Evolutionary conservation across 78 protist genomes (phyloP).

Genomic region (Dictyostelium intermedium): DNA sequence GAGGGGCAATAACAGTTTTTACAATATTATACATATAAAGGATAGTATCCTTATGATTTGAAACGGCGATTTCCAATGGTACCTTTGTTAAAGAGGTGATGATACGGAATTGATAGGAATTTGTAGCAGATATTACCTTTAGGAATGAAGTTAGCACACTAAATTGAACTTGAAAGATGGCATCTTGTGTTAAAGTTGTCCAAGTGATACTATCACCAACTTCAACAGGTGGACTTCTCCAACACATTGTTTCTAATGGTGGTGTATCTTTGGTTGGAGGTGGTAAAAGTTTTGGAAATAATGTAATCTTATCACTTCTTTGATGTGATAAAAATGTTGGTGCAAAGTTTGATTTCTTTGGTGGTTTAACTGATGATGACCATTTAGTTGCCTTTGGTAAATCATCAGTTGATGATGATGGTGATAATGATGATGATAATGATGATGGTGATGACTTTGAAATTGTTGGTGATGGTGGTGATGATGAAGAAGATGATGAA

Average conservation of each 20-base stretch:
- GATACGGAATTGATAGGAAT: slow-evolving; percentile 35
- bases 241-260: slow-evolving; percentile 13
- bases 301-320: slow-evolving; percentile 13
- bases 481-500: neutral
- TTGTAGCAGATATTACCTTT: slow-evolving; percentile 5
- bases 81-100: neutral
- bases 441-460: neutral
- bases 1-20: slow-evolving; percentile 41
- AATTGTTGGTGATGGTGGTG: neutral
- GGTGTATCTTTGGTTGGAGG: slow-evolving; percentile 32
- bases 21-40: slow-evolving; percentile 52
- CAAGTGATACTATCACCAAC: slow-evolving; percentile 21
- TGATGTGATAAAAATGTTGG: slow-evolving; percentile 53
- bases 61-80: slow-evolving; percentile 40
- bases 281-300: slow-evolving; percentile 57
- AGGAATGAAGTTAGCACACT: slow-evolving; percentile 32
- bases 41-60: slow-evolving; percentile 40
- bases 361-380: slow-evolving; percentile 1
- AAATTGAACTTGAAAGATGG: slow-evolving; percentile 47
- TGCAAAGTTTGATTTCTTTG: neutral
- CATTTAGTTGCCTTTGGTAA: neutral
- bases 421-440: slow-evolving; percentile 11
- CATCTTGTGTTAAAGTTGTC: slow-evolving; percentile 36
- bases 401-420: neutral
- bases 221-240: slow-evolving; percentile 47